These are phyloP conservation scores for Diaporthe citriasiana DNA, from an alignment of 2,329 filamentous ascomycete species.

Conservation along the genomic window DNA sequence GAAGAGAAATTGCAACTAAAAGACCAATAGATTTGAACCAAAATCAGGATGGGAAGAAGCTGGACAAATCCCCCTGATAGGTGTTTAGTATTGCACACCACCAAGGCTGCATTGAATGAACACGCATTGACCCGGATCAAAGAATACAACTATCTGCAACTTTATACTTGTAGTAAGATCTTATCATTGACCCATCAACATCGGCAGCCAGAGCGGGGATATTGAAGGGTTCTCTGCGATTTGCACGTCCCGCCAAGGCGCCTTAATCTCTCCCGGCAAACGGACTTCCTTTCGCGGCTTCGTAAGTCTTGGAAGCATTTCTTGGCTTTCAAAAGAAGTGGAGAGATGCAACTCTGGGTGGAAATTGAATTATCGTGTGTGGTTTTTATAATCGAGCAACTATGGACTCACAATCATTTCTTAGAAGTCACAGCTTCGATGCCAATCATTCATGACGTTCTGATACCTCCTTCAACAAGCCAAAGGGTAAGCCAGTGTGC, in stretches of 20 bases:
- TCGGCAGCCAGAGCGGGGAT: slow-evolving; percentile 26
- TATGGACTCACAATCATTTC: background rate
- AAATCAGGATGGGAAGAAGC: background rate
- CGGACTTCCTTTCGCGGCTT: slow-evolving; percentile 30
- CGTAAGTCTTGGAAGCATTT: slow-evolving; percentile 15
- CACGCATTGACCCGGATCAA: background rate
- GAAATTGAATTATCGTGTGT: background rate
- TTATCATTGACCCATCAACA: background rate
- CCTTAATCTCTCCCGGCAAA: slow-evolving; percentile 22
- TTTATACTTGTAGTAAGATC: background rate
- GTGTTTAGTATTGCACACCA: background rate
- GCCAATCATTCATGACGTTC: too few relatives aligned
- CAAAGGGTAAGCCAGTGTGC: background rate
- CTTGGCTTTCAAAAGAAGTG: slow-evolving; percentile 21
- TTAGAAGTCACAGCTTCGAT: too few relatives aligned
- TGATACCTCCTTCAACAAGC: background rate
- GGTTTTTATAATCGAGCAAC: background rate
- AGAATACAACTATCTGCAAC: background rate
- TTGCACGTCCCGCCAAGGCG: slow-evolving; percentile 13
- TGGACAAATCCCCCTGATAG: background rate
- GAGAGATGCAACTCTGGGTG: slow-evolving; percentile 5
- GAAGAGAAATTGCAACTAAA: fast-evolving
- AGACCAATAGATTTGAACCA: background rate
- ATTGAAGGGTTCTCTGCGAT: background rate
- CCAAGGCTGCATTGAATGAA: background rate